Evolutionary conservation across 2,329 filamentous ascomycete genomes (phyloP).

Genomic region (Chalaropsis ovoidea): DNA sequence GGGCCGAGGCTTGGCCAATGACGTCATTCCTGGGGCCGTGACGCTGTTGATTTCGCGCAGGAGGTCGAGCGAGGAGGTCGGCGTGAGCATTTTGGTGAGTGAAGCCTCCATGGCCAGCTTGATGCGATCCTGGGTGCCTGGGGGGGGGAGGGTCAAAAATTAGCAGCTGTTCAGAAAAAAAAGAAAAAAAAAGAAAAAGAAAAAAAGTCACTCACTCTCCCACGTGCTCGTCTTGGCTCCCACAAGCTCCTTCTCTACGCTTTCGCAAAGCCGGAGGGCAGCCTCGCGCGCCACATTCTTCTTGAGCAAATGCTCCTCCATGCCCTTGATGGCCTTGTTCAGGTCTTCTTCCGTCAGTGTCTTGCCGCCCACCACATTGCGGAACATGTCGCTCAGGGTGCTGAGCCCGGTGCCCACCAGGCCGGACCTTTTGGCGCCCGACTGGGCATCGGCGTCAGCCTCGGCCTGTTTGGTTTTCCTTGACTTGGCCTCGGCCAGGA

Average conservation of each 20-base stretch:
- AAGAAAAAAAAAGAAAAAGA: background rate
- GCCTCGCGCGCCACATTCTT: conserved; percentile 97
- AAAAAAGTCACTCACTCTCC: conserved; percentile 45
- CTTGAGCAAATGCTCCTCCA: conserved; percentile 87
- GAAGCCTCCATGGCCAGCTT: conserved; percentile 83
- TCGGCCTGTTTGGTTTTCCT: conserved; percentile 36
- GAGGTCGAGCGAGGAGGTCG: conserved; percentile 86
- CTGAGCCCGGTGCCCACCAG: conserved; percentile 70
- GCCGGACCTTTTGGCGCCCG: conserved; percentile 43
- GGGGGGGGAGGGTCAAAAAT: background rate
- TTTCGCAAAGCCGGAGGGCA: conserved; percentile 78
- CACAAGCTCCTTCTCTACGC: conserved; percentile 79
- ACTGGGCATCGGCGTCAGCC: conserved; percentile 39
- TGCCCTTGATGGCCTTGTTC: conserved; percentile 83
- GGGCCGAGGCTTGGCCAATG: conserved; percentile 57
- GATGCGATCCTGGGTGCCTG: conserved; percentile 67
- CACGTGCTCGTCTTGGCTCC: conserved; percentile 88
- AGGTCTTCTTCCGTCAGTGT: conserved; percentile 80
- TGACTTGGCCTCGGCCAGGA: conserved; percentile 69
- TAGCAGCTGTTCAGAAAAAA: conserved; percentile 11
- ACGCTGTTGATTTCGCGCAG: conserved; percentile 84
- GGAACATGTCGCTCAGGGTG: conserved; percentile 78
- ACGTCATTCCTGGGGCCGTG: conserved; percentile 54
- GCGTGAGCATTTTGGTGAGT: conserved; percentile 87
- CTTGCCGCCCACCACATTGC: conserved; percentile 92